A percentile compares a stretch with the other conserved stretches of the same genome.
These are phyloP conservation scores for Colletotrichum cereale DNA, from an alignment of 2,329 filamentous ascomycete genomes.

Conservation along the genomic window DNA sequence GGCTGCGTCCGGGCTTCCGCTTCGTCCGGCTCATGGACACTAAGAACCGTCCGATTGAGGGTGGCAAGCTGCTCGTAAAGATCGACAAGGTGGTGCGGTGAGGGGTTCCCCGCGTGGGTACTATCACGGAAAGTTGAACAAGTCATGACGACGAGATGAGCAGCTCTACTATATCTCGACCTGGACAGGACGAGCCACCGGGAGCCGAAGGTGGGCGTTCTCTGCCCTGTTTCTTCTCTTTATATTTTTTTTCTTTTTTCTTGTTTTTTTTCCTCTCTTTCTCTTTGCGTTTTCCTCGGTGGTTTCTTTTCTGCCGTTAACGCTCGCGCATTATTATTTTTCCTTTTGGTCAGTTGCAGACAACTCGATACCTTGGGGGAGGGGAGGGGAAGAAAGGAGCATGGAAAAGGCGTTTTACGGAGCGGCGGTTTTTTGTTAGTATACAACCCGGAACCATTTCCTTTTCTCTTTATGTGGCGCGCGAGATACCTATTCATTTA, in stretches of 20 bases:
- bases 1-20: slow-evolving; percentile 67
- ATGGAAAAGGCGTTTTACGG: slow-evolving; percentile 23
- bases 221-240: background rate
- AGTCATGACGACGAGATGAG: background rate
- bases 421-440: background rate
- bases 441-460: background rate
- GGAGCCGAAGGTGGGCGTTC: background rate
- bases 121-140: background rate
- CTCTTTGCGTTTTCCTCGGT: background rate
- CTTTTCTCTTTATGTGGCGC: background rate
- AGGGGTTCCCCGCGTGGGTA: slow-evolving; percentile 29
- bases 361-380: slow-evolving; percentile 25
- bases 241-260: background rate
- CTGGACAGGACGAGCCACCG: background rate
- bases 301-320: background rate
- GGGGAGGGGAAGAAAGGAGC: background rate
- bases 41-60: slow-evolving; percentile 58
- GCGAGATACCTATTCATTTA: slow-evolving; percentile 20
- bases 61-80: slow-evolving; percentile 64
- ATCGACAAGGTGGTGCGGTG: slow-evolving; percentile 61
- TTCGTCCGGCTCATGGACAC: slow-evolving; percentile 64
- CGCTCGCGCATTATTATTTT: background rate
- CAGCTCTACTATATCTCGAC: background rate
- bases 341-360: background rate
- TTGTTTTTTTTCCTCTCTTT: background rate